Evolutionary conservation across 75 land plant genomes (phyloP).

Genomic region (Pinus tabuliformis): DNA sequence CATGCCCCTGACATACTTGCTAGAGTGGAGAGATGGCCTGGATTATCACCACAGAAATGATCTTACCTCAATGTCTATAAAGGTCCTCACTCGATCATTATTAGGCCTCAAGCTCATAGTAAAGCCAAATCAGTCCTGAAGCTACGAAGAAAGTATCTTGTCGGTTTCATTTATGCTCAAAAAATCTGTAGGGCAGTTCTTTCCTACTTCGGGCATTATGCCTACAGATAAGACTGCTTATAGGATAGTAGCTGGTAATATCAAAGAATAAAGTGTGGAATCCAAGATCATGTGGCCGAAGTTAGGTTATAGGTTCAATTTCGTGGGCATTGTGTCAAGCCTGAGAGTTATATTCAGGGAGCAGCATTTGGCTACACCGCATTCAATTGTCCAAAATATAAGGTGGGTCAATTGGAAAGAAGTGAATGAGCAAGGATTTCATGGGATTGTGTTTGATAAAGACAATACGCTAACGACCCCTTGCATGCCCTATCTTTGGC

Average conservation of each 20-base stretch:
- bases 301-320: constrained; percentile 73
- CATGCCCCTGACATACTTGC: no score
- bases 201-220: no score
- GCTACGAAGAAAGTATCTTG: no score
- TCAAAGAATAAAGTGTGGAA: neutral
- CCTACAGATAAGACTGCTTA: neutral
- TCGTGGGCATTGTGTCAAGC: constrained; percentile 50
- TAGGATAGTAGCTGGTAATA: neutral
- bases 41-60: no score
- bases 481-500: constrained; percentile 65
- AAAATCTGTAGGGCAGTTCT: no score
- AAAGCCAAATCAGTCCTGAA: no score
- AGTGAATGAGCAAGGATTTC: constrained; percentile 56
- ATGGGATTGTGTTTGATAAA: constrained; percentile 94
- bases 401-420: constrained; percentile 82
- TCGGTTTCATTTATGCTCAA: no score
- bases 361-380: constrained; percentile 60
- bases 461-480: constrained; percentile 95
- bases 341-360: constrained; percentile 30
- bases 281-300: constrained; percentile 15
- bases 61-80: no score
- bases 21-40: no score
- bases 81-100: no score
- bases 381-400: constrained; percentile 63
- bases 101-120: no score